A percentile compares a stretch with the other conserved stretches of the same genome.
phyloP scores from a whole-genome alignment of 2,329 filamentous ascomycete species.

The Tolypocladium ovalisporum region DNA sequence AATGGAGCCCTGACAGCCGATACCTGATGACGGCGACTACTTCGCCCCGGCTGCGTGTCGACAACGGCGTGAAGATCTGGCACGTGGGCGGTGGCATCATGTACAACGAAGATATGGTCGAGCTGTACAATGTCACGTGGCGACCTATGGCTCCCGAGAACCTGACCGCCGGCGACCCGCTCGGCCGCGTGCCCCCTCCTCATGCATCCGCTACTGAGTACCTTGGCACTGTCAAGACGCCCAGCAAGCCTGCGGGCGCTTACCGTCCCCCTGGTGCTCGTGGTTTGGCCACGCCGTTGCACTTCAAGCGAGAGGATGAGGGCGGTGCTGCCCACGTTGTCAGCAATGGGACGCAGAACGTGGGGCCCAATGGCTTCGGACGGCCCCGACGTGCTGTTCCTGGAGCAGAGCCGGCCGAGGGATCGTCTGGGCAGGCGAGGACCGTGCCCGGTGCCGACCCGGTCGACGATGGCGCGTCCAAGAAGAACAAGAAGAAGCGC shows the following conservation, averaged over 20 bases:
- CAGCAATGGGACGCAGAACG: conserved; percentile 65
- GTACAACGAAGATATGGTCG: conserved; percentile 92
- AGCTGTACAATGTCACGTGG: conserved; percentile 88
- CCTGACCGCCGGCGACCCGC: conserved; percentile 54
- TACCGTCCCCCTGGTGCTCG: conserved; percentile 92
- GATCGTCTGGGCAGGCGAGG: conserved; percentile 54
- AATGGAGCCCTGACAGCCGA: conserved; percentile 93
- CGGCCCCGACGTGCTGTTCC: conserved; percentile 67
- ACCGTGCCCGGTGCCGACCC: conserved; percentile 54
- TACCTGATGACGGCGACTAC: conserved; percentile 97
- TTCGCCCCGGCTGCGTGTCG: conserved; percentile 85
- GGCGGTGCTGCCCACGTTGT: conserved; percentile 78
- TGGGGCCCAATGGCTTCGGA: conserved; percentile 71
- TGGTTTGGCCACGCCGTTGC: conserved; percentile 76
- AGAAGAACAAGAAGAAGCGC: conserved; percentile 98
- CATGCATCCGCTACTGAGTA: conserved; percentile 77
- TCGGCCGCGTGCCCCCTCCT: conserved; percentile 62
- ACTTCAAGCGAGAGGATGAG: conserved; percentile 96
- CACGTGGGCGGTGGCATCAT: conserved; percentile 80
- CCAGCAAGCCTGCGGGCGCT: conserved; percentile 92
- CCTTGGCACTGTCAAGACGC: conserved; percentile 79
- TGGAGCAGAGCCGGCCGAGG: conserved; percentile 65
- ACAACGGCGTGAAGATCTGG: conserved; percentile 94
- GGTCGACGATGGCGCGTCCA: conserved; percentile 58
- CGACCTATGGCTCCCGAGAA: conserved; percentile 58